Evolutionary conservation across 306 rosid genomes (phyloP).

Genomic region (Lathyrus tuberosus): DNA sequence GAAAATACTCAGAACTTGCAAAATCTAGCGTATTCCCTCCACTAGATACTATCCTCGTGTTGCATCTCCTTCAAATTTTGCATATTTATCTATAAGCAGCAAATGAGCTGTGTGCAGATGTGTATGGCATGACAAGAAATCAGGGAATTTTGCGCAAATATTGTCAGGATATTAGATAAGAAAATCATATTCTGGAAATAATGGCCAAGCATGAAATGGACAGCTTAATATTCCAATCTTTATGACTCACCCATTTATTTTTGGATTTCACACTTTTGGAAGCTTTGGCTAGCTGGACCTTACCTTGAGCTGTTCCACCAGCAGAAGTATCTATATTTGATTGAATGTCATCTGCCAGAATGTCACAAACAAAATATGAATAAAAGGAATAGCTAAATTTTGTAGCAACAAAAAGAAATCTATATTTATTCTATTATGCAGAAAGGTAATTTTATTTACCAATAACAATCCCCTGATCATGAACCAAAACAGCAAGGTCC

Average conservation of each 20-base stretch:
- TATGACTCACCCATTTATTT: slow-evolving; percentile 61
- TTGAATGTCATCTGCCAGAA: slow-evolving; percentile 67
- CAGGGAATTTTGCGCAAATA: too few species aligned
- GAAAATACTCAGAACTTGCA: too few species aligned
- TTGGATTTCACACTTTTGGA: slow-evolving; percentile 64
- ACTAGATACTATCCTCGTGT: too few species aligned
- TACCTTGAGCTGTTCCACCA: slow-evolving; percentile 60
- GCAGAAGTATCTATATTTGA: slow-evolving; percentile 66
- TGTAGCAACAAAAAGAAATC: slow-evolving; percentile 28
- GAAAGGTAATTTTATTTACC: slow-evolving; percentile 49
- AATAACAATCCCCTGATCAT: slow-evolving; percentile 76
- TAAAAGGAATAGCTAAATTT: slow-evolving; percentile 16
- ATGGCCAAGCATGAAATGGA: slow-evolving; percentile 12
- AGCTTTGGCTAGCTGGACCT: slow-evolving; percentile 64
- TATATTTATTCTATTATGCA: slow-evolving; percentile 8
- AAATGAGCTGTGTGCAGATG: too few species aligned
- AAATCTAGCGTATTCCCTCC: too few species aligned
- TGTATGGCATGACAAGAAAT: too few species aligned
- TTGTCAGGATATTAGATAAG: background rate
- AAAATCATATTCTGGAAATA: slow-evolving; percentile 20
- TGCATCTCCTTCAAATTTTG: too few species aligned
- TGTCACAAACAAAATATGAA: slow-evolving; percentile 23
- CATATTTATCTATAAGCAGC: too few species aligned
- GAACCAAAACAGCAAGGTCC: slow-evolving; percentile 89
- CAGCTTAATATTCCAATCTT: background rate